A percentile compares a stretch with the other conserved stretches of the same genome.
Conservation (phyloP, 148 eudicot species). For the Camellia lanceoleosa region DNA sequence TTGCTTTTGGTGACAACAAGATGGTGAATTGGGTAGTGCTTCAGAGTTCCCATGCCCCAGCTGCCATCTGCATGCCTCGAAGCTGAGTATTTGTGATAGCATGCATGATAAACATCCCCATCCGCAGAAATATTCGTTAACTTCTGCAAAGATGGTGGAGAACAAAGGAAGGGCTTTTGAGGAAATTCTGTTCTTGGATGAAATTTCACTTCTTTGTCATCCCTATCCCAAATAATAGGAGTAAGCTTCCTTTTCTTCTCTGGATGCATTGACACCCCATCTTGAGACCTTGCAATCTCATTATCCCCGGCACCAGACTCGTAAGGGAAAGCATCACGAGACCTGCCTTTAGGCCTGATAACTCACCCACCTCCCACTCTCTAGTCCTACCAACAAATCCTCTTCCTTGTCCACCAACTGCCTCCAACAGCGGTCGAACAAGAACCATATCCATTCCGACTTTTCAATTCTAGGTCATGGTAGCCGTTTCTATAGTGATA, state of each 20-base stretch:
- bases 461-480: no score
- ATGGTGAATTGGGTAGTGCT: not conserved
- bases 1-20: constrained; percentile 21
- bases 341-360: not conserved
- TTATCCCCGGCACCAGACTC: not conserved
- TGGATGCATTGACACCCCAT: constrained; percentile 14
- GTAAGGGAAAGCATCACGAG: not conserved
- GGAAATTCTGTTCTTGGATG: constrained; percentile 6
- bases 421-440: not conserved
- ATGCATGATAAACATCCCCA: not conserved
- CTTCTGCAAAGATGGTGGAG: not conserved
- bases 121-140: not conserved
- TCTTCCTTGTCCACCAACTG: not conserved
- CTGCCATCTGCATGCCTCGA: constrained; percentile 1
- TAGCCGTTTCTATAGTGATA: not conserved
- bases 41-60: not conserved
- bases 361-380: not conserved
- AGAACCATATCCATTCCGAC: not conserved
- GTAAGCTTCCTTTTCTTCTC: constrained; percentile 45
- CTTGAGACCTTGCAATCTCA: constrained; percentile 22
- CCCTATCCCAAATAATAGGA: constrained; percentile 29
- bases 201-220: constrained; percentile 15
- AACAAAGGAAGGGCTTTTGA: not conserved
- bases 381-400: constrained; percentile 11
- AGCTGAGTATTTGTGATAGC: not conserved